Evolutionary conservation across 371 early-diverging fungal genomes (phyloP).

Genomic region (Choanephora cucurbitarum): DNA sequence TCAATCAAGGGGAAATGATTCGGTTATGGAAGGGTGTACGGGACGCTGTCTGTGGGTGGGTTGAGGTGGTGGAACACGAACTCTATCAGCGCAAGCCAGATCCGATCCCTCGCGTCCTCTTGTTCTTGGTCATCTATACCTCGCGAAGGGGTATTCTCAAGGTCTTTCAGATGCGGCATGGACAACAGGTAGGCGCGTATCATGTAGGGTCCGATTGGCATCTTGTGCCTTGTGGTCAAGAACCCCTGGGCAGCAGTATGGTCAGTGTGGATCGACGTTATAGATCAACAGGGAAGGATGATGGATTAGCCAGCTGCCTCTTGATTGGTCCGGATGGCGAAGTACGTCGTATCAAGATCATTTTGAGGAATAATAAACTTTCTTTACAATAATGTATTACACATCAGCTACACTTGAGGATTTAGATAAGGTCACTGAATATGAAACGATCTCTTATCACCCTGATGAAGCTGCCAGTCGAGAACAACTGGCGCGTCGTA

Average conservation of each 20-base stretch:
- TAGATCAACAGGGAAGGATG: conserved; percentile 26
- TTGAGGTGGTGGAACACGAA: conserved; percentile 43
- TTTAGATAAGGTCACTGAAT: conserved; percentile 29
- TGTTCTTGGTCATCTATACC: conserved; percentile 63
- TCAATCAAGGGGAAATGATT: conserved; percentile 57
- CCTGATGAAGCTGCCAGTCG: conserved; percentile 68
- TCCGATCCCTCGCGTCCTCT: conserved; percentile 24
- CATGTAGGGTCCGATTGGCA: conserved; percentile 64
- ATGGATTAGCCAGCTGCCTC: conserved; percentile 50
- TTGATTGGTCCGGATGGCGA: conserved; percentile 62
- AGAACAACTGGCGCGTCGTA: conserved; percentile 56
- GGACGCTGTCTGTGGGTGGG: conserved; percentile 68
- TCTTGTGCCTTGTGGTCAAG: conserved; percentile 45
- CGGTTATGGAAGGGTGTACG: conserved; percentile 73
- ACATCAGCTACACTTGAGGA: conserved; percentile 29
- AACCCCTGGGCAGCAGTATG: conserved; percentile 44
- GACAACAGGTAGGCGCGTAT: conserved; percentile 58
- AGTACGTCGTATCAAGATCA: conserved; percentile 44
- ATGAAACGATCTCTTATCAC: conserved; percentile 56
- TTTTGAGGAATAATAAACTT: conserved; percentile 9
- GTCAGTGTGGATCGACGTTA: conserved; percentile 39
- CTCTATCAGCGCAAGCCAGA: conserved; percentile 7
- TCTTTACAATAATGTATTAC: conserved; percentile 6
- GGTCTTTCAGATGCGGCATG: conserved; percentile 64
- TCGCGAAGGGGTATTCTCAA: conserved; percentile 58